Base-by-base conservation (phyloP, 495 filamentous ascomycete genomes). In the Lasiosphaeriaceae sp. region DNA sequence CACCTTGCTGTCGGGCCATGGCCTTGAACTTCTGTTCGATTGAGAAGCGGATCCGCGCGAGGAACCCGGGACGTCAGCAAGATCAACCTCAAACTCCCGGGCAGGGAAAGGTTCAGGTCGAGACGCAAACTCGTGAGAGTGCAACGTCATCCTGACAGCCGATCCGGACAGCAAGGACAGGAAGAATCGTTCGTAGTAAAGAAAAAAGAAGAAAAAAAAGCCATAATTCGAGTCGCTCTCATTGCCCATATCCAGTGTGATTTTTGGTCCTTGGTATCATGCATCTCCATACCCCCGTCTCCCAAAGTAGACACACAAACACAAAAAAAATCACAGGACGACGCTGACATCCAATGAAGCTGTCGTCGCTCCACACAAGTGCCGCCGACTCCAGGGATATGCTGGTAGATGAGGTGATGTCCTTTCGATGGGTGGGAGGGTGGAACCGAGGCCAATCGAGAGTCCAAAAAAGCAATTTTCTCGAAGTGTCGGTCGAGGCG, bases 1-100 rank as follows among this genome's bases (percentile, higher is more conserved):
- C 72, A 79, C 74, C 74, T 74, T 70, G 75, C 75, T 77, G 75
- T 72, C 75, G 72, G 67, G 72, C 67, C 65, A 52, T 57, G 57
- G 66, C 68, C 59, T 61, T 57, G 57, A 43, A 55, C 57, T 61
- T 70, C 66, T 71, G 9, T 57, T 67, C 67, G 68, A 57, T 45
- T 21, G 23, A 45, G 54, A 54, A 43, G 37, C n/a, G 52, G 59
- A 45, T 55, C n/a, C 52, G 29, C 49, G 57, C 23, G 44, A 49
- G 39, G 34, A 47, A 53, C 16, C 53, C 54, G 41, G 51, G 41
- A 55, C 53, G 19, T 57, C 44, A 58, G 57, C 47, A 50, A 37
- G 35, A 45, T 45, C 52, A 29, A 57, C 56, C 56, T 51, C 47
- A 20, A n/a, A 41, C 55, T 54, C 35, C 41, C 39, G 56, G n/a